Conservation (phyloP, 2,329 filamentous ascomycete genomes). For the Endocalyx cinctus region DNA sequence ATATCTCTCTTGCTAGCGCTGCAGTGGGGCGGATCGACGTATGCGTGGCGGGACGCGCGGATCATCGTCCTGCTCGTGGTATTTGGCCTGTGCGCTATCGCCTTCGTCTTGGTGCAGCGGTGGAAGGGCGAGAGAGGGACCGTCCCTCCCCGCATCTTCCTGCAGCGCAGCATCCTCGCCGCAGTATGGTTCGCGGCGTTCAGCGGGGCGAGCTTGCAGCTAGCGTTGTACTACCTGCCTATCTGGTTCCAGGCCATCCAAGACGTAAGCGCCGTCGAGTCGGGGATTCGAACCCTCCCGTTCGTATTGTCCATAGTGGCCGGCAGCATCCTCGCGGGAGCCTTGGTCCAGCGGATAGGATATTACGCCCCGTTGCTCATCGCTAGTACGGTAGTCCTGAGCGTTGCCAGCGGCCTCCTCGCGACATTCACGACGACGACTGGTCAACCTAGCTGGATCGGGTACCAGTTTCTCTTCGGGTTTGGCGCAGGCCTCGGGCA, state of each 20-base stretch:
- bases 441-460: conserved; percentile 19
- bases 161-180: conserved; percentile 14
- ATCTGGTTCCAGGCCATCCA: conserved; percentile 25
- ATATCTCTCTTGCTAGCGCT: conserved; percentile 38
- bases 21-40: conserved; percentile 34
- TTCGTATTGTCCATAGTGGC: conserved; percentile 21
- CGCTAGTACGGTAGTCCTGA: conserved; percentile 12
- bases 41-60: conserved; percentile 24
- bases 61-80: conserved; percentile 30
- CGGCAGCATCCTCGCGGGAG: conserved; percentile 17
- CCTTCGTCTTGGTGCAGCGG: conserved; percentile 23
- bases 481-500: conserved; percentile 23
- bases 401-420: conserved; percentile 23
- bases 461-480: conserved; percentile 26
- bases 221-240: conserved; percentile 27
- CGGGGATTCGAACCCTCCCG: conserved; percentile 28
- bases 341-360: conserved; percentile 17
- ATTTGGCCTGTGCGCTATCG: conserved; percentile 23
- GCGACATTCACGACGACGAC: conserved; percentile 16
- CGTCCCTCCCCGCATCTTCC: conserved; percentile 15
- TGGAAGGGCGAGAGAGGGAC: conserved; percentile 14
- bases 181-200: conserved; percentile 10
- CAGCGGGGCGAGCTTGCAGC: conserved; percentile 21
- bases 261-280: conserved; percentile 22
- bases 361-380: conserved; percentile 25